Conservation (phyloP, 2,329 filamentous ascomycete species). For the Diaporthe ilicicola region DNA sequence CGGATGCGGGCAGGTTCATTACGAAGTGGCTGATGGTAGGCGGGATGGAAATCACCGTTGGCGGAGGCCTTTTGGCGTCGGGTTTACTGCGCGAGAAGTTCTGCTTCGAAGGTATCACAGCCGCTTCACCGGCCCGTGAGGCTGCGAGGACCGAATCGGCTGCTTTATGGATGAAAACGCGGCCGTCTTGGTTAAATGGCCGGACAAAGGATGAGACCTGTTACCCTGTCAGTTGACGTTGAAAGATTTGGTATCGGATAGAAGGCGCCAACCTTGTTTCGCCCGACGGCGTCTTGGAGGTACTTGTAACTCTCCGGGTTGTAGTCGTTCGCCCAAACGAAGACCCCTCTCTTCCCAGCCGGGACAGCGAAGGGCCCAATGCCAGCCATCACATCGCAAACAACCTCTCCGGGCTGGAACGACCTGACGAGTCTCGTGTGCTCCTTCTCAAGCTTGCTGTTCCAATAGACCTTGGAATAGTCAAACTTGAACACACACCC, state of each 20-base stretch:
- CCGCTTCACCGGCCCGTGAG: conserved; percentile 60
- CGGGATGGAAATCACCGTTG: conserved; percentile 65
- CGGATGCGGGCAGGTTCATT: conserved; percentile 95
- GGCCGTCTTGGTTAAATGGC: conserved; percentile 84
- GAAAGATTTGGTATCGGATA: neutral
- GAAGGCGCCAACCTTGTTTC: conserved; percentile 75
- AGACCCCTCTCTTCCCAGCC: conserved; percentile 86
- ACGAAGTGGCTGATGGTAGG: conserved; percentile 89
- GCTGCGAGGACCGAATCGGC: conserved; percentile 67
- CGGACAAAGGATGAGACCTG: conserved; percentile 75
- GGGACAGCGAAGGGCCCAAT: conserved; percentile 95
- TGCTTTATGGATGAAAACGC: conserved; percentile 78
- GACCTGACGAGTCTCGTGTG: conserved; percentile 80
- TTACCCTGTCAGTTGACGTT: conserved; percentile 29
- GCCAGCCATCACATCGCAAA: conserved; percentile 97
- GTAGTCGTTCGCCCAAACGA: conserved; percentile 96
- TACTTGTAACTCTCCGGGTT: conserved; percentile 87
- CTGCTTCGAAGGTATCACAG: conserved; percentile 58
- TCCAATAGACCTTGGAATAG: conserved; percentile 98
- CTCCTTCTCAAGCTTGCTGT: conserved; percentile 88
- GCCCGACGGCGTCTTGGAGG: conserved; percentile 72
- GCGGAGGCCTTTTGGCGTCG: conserved; percentile 38
- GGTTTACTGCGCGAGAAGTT: conserved; percentile 44
- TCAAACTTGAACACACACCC: conserved; percentile 91
- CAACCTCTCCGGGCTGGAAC: conserved; percentile 85